phyloP scores from a whole-genome alignment of 345 rosid genomes.

The Gossypioides kirkii region DNA sequence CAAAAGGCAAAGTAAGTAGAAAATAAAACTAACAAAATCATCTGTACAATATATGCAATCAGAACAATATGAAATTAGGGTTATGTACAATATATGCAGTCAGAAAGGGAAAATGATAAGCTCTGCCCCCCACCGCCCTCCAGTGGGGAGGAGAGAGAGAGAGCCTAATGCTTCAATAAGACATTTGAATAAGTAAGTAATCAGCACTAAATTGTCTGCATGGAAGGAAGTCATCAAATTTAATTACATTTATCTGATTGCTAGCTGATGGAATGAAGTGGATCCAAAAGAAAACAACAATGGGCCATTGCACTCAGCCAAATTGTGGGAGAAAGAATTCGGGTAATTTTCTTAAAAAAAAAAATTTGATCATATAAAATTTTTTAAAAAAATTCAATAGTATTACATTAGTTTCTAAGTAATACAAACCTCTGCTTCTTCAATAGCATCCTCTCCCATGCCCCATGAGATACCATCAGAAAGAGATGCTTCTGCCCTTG shows the following conservation, averaged over 20 bases:
- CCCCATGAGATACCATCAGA: slow-evolving; percentile 99
- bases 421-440: slow-evolving; percentile 81
- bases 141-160: background rate
- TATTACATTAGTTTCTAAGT: background rate
- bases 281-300: background rate
- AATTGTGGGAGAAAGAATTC: background rate
- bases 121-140: background rate
- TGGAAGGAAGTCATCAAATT: background rate
- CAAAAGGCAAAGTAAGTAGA: slow-evolving; percentile 7
- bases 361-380: background rate
- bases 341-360: background rate
- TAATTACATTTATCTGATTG: background rate
- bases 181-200: background rate
- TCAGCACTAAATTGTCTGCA: background rate
- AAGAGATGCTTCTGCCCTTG: slow-evolving; percentile 67
- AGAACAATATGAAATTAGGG: background rate
- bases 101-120: background rate
- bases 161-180: background rate
- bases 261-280: background rate
- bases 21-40: background rate
- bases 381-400: background rate
- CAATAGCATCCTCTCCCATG: slow-evolving; percentile 96
- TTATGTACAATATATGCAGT: background rate
- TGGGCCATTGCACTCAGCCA: background rate
- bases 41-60: background rate